phyloP scores from a whole-genome alignment of 2,329 filamentous ascomycete genomes.

The Chalaropsis ovoidea region DNA sequence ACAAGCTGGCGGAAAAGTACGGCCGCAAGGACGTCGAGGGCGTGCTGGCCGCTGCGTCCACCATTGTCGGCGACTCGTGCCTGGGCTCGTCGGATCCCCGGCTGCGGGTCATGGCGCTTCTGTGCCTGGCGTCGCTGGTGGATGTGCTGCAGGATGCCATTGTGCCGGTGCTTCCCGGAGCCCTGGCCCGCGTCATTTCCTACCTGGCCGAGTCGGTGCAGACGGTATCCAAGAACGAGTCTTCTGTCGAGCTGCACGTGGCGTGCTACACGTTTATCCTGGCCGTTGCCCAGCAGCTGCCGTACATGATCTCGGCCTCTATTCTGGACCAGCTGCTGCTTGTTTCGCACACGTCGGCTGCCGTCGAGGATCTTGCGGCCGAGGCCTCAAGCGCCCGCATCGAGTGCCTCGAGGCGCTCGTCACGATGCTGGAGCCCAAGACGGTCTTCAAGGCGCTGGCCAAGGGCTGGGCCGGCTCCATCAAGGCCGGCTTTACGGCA shows the following conservation, averaged over 20 bases:
- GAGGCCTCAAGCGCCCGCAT: slow-evolving; percentile 55
- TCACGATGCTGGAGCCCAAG: slow-evolving; percentile 66
- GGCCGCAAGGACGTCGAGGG: slow-evolving; percentile 79
- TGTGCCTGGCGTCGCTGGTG: slow-evolving; percentile 80
- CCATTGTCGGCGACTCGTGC: slow-evolving; percentile 65
- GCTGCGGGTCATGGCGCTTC: slow-evolving; percentile 70
- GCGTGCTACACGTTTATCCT: slow-evolving; percentile 72
- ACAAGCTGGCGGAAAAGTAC: slow-evolving; percentile 88
- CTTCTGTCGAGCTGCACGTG: slow-evolving; percentile 60
- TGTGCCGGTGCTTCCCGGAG: slow-evolving; percentile 67
- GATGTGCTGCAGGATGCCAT: slow-evolving; percentile 80
- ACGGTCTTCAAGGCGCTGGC: slow-evolving; percentile 65
- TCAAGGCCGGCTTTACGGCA: slow-evolving; percentile 51
- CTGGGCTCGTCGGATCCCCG: slow-evolving; percentile 63
- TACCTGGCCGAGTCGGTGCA: slow-evolving; percentile 57
- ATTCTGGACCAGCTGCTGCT: slow-evolving; percentile 63
- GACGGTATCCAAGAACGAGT: slow-evolving; percentile 37
- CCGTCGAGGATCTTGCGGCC: slow-evolving; percentile 45
- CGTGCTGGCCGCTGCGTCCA: slow-evolving; percentile 63
- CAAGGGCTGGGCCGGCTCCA: slow-evolving; percentile 59
- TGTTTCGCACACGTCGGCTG: slow-evolving; percentile 62
- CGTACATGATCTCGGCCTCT: slow-evolving; percentile 74
- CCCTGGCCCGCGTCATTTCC: slow-evolving; percentile 59
- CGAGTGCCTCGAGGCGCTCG: slow-evolving; percentile 62
- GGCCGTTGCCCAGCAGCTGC: slow-evolving; percentile 69